Evolutionary conservation across 2,329 filamentous ascomycete genomes (phyloP).

Genomic region (Blastomyces gilchristii): DNA sequence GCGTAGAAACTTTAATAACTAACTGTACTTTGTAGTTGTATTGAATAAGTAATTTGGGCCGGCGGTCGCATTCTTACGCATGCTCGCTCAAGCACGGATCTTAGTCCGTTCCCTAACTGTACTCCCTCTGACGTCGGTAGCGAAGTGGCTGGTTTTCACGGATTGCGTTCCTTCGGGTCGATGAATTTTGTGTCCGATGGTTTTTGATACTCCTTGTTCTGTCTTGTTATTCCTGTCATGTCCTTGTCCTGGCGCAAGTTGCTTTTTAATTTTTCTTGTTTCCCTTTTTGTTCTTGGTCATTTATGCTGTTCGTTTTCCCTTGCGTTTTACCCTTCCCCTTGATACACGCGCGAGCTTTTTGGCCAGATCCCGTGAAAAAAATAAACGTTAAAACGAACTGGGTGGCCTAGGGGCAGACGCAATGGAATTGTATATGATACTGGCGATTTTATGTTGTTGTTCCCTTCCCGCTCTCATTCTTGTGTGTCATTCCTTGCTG

Average conservation of each 20-base stretch:
- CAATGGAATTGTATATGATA: slow-evolving; percentile 6
- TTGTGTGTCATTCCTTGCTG: background rate
- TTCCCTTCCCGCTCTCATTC: background rate
- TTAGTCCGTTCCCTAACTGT: background rate
- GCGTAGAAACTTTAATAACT: background rate
- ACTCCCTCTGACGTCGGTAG: background rate
- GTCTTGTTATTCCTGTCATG: slow-evolving; percentile 5
- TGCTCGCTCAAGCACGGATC: background rate
- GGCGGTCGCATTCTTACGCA: background rate
- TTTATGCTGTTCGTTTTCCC: background rate
- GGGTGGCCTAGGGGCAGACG: background rate
- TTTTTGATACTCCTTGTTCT: slow-evolving; percentile 6
- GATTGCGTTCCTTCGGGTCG: background rate
- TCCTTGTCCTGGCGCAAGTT: slow-evolving; percentile 2
- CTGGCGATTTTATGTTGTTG: slow-evolving; percentile 4
- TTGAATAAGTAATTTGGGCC: slow-evolving; percentile 10
- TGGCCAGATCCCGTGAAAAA: background rate
- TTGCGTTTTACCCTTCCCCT: background rate
- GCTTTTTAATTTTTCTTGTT: background rate
- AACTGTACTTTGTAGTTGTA: slow-evolving; percentile 13
- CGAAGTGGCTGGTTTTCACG: background rate
- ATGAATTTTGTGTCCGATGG: slow-evolving; percentile 2
- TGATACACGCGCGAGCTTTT: background rate
- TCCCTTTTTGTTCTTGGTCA: background rate
- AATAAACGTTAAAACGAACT: background rate